Base-by-base conservation (phyloP, 2,329 filamentous ascomycete species). In the Phialophora expanda region DNA sequence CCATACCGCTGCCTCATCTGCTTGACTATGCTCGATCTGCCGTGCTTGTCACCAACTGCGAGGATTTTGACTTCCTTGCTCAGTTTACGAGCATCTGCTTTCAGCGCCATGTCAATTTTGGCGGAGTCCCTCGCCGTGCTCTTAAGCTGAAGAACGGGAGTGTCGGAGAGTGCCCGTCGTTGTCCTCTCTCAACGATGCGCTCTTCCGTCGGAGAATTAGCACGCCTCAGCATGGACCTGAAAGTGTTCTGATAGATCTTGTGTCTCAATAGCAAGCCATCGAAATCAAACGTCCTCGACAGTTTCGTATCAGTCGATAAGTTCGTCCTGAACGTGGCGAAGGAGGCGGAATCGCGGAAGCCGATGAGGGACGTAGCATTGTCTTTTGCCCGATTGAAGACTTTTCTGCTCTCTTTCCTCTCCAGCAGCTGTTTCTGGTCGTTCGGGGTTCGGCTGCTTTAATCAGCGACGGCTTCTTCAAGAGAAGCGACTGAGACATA, bases 321-420 rank as follows among this genome's bases (percentile, higher is more conserved):
- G 22, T 30, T 20, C 1, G 62, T 61, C 7, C 46, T 46, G 22
- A 53, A 55, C 9, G 64, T 65, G 20, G 38, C 32, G 32, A 66
- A 64, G 8, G 70, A 72, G 7, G 56, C 61, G 20, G 70, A 61
- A 48, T 71, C 70, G 8, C 62, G 63, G 46, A 69, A 56, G n/a
- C 56, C 64, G n/a, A 71, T 51, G 9, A 73, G 58, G 7, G 71
- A 73, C 20, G 71, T 69, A 17, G 72, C 66, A 28, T 71, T 66
- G 44, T 72, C 70, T 46, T 60, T 64, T 46, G 66, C 67, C 58
- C 53, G 65, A 17, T 69, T 50, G n/a, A 73, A 65, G 22, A 68
- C 60, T 24, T 65, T 26, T 65, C 68, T 64, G 38, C 46, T 71
- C 22, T 65, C 54, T 17, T 62, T 32, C 17, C 53, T 51, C 24